Base-by-base conservation (phyloP, 805 yeast species). In the Kazachstania africana region DNA sequence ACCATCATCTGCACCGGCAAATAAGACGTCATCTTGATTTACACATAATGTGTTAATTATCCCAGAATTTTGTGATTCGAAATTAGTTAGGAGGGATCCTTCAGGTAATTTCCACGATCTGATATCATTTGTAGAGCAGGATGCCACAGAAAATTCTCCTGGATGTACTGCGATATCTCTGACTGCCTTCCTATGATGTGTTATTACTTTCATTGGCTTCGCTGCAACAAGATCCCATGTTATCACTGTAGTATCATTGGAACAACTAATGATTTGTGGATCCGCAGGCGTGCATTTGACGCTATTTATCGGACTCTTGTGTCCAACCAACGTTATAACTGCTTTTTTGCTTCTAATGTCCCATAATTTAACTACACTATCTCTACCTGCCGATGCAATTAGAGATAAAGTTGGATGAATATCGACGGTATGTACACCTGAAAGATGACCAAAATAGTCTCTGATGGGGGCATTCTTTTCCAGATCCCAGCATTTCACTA, bases 401-500 rank as follows among this genome's bases (percentile, higher is more conserved):
- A 55, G 36, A 44, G 87, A 94, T 16, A 87, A 57, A 3, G 84
- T 82, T 0, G 97, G 97, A 51, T 88, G 97, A 12, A 85, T 51
- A 36, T 76, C 88, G 26, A 87, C 64, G 0, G 93, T 66, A 47
- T 83, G 84, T 2, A 91, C 82, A 4, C 94, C 93, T 19, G 94
- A 82, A 16, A 83, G 63, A 59, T 91, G 98, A 3, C 98, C 99
- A 57, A 87, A 93, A 55, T 83, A 91, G 45, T 85, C 84, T 34
- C 96, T 63, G 4, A 85, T 70, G 2, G 82, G 73, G 43, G 72
- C 72, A 45, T 87, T 83, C 47, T 75, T 71, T 53, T 88, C 97
- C 43, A 91, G 64, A 60, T 91, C 99, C 96, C 97, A 91, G 55
- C 97, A 87, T 50, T 83, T 74, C 8, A 85, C 83, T 16, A 85